Evolutionary conservation across 2,329 filamentous ascomycete genomes (phyloP).

Genomic region (Penicillium sp.): DNA sequence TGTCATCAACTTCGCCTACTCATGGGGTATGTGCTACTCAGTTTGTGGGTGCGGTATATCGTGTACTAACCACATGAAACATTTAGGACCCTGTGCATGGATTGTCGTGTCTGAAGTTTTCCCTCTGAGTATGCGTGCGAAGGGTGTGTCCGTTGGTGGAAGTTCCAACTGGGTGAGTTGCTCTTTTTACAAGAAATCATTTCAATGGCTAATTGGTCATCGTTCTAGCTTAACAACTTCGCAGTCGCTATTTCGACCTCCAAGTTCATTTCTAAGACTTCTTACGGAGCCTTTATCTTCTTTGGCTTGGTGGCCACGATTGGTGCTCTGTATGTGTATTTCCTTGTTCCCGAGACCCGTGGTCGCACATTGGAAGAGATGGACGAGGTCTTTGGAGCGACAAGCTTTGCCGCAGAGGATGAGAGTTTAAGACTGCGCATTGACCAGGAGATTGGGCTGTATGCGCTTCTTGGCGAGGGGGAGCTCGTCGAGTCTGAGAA

Average conservation of each 20-base stretch:
- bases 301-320: slow-evolving; percentile 66
- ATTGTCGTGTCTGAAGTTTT: slow-evolving; percentile 74
- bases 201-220: not conserved
- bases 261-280: slow-evolving; percentile 10
- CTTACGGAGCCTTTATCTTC: slow-evolving; percentile 70
- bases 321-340: slow-evolving; percentile 58
- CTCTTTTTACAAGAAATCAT: not conserved
- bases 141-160: slow-evolving; percentile 54
- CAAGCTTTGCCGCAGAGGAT: not conserved
- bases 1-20: slow-evolving; percentile 70
- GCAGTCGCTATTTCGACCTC: not conserved
- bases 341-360: slow-evolving; percentile 56
- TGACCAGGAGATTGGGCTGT: not conserved
- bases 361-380: slow-evolving; percentile 39
- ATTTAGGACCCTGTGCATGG: slow-evolving; percentile 52
- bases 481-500: not conserved
- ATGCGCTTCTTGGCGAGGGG: not conserved
- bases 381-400: slow-evolving; percentile 4
- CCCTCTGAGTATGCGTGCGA: slow-evolving; percentile 68
- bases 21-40: slow-evolving; percentile 53
- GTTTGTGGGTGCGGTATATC: not conserved
- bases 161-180: slow-evolving; percentile 50
- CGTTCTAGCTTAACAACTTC: not conserved
- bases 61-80: not conserved
- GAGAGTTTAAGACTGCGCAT: not conserved